Evolutionary conservation across 2,329 filamentous ascomycete species (phyloP), one percentile per base, ranked within the genome.

Genomic region (Exophiala spinifera): DNA sequence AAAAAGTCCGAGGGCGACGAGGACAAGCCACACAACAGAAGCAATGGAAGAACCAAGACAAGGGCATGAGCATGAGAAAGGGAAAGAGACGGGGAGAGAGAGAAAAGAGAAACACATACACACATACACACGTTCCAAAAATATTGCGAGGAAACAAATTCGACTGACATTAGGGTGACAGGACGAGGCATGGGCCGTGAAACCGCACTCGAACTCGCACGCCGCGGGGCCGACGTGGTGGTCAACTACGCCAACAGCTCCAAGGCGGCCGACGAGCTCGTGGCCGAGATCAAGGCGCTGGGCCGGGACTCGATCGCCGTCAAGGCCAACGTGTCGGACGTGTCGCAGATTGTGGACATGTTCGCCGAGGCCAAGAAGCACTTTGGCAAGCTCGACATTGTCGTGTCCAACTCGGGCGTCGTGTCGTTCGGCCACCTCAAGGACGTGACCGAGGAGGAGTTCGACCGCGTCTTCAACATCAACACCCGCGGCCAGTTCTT

Each of bases 401-500:
- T 85, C 65, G 83, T 63, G 28, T 81, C 61, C n/a, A 67, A 67
- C 56, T 62, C 71, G 15, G 79, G 85, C 46, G 84, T 85, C 51
- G 84, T 87, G 66, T 80, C 76, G 43, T 87, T 86, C 76, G 83
- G 84, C 59, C 82, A 85, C 70, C 79, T 85, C 56, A 81, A 85
- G 73, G 83, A 87, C 63, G 83, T 87, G 44, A 79, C 82, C 3
- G 81, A 84, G 68, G 84, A 87, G 74, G 84, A 87, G 71, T 88
- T 82, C 67, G 85, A 88, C 69, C 82, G 85, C 58, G 84, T 87
- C 61, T 86, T 88, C 75, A 77, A 75, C 73, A 72, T 87, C 68
- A 88, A 88, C 72, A 80, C 84, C 5, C 76, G 83, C 7, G 85
- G 84, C 44, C 85, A 89, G 72, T 89, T 89, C 77, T 89, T 90